Evolutionary conservation across 805 yeast genomes (phyloP).

Genomic region (Pichia thaimueangensis): DNA sequence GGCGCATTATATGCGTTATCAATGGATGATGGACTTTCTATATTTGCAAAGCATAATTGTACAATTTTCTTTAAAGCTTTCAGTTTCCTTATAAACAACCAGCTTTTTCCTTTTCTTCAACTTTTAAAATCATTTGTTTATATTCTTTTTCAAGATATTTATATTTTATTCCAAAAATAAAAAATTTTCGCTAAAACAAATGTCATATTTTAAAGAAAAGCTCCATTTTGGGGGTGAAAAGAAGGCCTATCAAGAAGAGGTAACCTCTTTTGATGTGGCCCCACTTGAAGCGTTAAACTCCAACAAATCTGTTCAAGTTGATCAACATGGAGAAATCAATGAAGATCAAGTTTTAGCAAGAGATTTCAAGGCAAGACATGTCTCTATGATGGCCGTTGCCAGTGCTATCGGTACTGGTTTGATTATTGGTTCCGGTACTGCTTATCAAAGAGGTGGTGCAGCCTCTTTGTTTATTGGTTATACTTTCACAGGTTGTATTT

Average conservation of each 20-base stretch:
- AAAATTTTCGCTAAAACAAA: neutral
- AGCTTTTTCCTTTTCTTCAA: neutral
- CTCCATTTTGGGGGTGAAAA: neutral
- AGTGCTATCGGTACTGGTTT: slow-evolving; percentile 44
- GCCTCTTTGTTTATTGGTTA: slow-evolving; percentile 35
- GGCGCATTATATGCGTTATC: neutral
- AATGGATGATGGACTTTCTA: neutral
- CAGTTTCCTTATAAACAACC: slow-evolving; percentile 6
- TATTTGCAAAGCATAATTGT: neutral
- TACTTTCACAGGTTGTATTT: slow-evolving; percentile 37
- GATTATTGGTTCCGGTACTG: slow-evolving; percentile 38
- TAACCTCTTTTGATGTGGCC: no score
- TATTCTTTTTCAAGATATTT: no score
- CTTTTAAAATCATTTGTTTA: neutral
- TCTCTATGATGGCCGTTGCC: slow-evolving; percentile 44
- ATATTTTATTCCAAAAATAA: neutral
- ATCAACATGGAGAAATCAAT: neutral
- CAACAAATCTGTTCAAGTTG: neutral
- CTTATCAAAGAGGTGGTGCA: slow-evolving; percentile 37
- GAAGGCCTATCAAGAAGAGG: neutral
- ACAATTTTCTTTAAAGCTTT: slow-evolving; percentile 4
- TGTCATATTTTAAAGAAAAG: neutral
- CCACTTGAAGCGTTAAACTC: neutral
- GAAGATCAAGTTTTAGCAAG: slow-evolving; percentile 4
- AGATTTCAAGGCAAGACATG: slow-evolving; percentile 30